Percentiles rank a stretch among this genome's conserved stretches.
These are phyloP conservation scores for Drechmeria coniospora DNA, from an alignment of 2,329 filamentous ascomycete species.

Conservation along the genomic window DNA sequence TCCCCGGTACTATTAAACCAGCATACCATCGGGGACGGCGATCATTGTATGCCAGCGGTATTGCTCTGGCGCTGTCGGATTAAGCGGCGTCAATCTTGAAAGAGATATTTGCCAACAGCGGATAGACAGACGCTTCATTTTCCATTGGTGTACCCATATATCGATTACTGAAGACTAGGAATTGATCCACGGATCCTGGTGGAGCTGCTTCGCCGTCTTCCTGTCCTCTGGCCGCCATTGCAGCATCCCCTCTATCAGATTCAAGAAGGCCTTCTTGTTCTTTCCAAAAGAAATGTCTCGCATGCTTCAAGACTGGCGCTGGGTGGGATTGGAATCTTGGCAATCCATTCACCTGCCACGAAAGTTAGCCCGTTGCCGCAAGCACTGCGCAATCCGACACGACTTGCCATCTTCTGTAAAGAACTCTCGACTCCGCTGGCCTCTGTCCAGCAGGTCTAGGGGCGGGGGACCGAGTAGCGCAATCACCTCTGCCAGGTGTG, in stretches of 20 bases:
- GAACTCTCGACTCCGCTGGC: constrained; percentile 18
- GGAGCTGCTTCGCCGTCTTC: constrained; percentile 13
- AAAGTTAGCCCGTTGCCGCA: constrained; percentile 1
- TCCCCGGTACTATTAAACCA: no score
- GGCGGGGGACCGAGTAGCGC: constrained; percentile 28
- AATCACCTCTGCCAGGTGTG: constrained; percentile 33
- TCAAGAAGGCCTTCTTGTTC: constrained; percentile 14
- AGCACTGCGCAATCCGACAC: not conserved
- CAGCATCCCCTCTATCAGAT: constrained; percentile 21
- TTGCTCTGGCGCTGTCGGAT: no score
- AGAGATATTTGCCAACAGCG: no score
- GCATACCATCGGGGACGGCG: no score
- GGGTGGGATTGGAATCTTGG: constrained; percentile 8
- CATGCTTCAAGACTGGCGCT: constrained; percentile 16
- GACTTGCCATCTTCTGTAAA: constrained; percentile 21
- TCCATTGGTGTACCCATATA: no score
- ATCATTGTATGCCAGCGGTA: no score
- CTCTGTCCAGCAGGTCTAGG: constrained; percentile 15
- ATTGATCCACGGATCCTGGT: constrained; percentile 15
- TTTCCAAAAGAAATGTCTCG: constrained; percentile 19
- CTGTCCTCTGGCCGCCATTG: constrained; percentile 19
- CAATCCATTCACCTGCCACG: constrained; percentile 12
- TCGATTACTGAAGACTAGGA: no score
- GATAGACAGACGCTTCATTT: no score
- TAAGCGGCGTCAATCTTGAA: no score